phyloP scores from a whole-genome alignment of 805 yeast genomes.

The Kregervanrija delftensis region DNA sequence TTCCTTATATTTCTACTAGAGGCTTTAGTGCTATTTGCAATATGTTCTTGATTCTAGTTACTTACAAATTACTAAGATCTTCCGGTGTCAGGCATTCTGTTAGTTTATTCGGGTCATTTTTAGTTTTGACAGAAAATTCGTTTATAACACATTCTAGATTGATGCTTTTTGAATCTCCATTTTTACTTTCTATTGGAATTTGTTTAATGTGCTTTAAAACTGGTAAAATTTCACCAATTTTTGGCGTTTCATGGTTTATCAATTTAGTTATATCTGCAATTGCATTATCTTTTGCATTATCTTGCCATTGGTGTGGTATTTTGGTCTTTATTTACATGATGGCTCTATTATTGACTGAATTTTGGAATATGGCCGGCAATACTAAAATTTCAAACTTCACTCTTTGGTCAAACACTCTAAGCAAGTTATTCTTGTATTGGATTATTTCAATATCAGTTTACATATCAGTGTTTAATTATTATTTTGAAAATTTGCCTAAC shows the following conservation, averaged over 20 bases:
- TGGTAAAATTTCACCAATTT: slow-evolving; percentile 31
- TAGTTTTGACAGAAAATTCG: slow-evolving; percentile 60
- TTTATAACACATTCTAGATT: slow-evolving; percentile 54
- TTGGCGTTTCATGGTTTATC: slow-evolving; percentile 45
- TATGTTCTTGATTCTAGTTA: slow-evolving; percentile 41
- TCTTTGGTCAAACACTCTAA: slow-evolving; percentile 30
- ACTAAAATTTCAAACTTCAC: slow-evolving; percentile 37
- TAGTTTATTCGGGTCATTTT: slow-evolving; percentile 42
- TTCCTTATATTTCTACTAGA: slow-evolving; percentile 51
- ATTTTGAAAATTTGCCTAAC: slow-evolving; percentile 40
- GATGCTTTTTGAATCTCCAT: slow-evolving; percentile 39
- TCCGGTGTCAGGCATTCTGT: slow-evolving; percentile 46
- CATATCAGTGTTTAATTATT: slow-evolving; percentile 48
- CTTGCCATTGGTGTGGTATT: slow-evolving; percentile 69
- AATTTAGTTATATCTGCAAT: slow-evolving; percentile 41
- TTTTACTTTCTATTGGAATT: slow-evolving; percentile 39
- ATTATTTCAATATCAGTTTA: slow-evolving; percentile 55
- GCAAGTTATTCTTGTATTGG: slow-evolving; percentile 37
- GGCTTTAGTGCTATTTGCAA: slow-evolving; percentile 51
- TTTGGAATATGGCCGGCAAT: slow-evolving; percentile 73
- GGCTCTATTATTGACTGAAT: slow-evolving; percentile 24
- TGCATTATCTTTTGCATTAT: slow-evolving; percentile 46
- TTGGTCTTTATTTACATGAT: slow-evolving; percentile 31
- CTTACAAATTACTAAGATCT: slow-evolving; percentile 48
- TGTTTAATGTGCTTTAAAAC: slow-evolving; percentile 29